These are phyloP conservation scores for Saccharomyces hybrid DNA, from an alignment of 1,139 yeast species.

Conservation along the genomic window DNA sequence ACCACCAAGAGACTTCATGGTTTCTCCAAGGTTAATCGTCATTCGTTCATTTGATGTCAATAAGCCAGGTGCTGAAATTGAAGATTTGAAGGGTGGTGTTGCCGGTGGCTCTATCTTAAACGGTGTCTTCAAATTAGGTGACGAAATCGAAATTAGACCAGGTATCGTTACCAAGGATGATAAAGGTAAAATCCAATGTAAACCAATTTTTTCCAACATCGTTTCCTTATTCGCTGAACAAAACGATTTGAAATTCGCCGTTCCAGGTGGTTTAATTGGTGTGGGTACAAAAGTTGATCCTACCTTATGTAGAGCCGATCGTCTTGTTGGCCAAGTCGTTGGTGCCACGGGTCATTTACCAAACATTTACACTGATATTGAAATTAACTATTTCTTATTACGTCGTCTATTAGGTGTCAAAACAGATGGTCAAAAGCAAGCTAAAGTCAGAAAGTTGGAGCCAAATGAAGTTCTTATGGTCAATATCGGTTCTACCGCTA, in stretches of 20 bases:
- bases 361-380: slow-evolving; percentile 92
- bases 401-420: slow-evolving; percentile 97
- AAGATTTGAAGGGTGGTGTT: slow-evolving; percentile 98
- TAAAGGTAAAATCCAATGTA: slow-evolving; percentile 88
- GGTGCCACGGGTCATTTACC: slow-evolving; percentile 97
- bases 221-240: slow-evolving; percentile 95
- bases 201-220: slow-evolving; percentile 90
- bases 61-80: slow-evolving; percentile 97
- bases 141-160: slow-evolving; percentile 97
- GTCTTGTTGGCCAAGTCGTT: slow-evolving; percentile 97
- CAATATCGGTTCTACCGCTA: slow-evolving; percentile 97
- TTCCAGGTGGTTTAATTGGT: slow-evolving; percentile 99
- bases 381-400: slow-evolving; percentile 91
- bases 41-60: slow-evolving; percentile 98
- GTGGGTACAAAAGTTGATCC: slow-evolving; percentile 99
- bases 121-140: slow-evolving; percentile 96
- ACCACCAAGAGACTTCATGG: slow-evolving; percentile 89
- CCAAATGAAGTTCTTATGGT: slow-evolving; percentile 97
- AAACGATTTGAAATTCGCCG: slow-evolving; percentile 96
- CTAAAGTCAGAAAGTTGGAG: slow-evolving; percentile 90
- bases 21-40: slow-evolving; percentile 91
- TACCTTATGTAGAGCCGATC: slow-evolving; percentile 97
- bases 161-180: slow-evolving; percentile 97
- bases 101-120: slow-evolving; percentile 98
- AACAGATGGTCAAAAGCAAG: slow-evolving; percentile 96